phyloP scores from a whole-genome alignment of 257 asterid genomes.

The Nemophila menziesii region DNA sequence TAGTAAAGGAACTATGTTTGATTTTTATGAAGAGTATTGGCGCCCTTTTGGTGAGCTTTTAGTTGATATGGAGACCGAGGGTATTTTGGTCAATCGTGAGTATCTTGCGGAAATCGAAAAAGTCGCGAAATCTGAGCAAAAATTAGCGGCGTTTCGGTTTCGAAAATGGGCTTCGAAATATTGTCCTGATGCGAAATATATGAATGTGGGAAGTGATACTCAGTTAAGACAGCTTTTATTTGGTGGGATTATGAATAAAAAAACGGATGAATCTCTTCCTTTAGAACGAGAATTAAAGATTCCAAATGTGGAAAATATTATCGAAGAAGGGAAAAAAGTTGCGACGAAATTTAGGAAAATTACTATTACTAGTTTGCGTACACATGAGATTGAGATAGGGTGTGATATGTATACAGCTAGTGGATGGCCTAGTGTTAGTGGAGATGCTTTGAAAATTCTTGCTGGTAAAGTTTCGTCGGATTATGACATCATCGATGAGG shows the following conservation, averaged over 20 bases:
- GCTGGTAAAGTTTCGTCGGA: conserved; percentile 82
- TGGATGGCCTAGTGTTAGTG: conserved; percentile 97
- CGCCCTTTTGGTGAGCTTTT: conserved; percentile 95
- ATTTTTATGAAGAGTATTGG: conserved; percentile 57
- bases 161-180: conserved; percentile 87
- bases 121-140: conserved; percentile 79
- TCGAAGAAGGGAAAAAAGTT: conserved; percentile 87
- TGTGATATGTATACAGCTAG: conserved; percentile 72
- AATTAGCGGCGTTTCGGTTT: conserved; percentile 69
- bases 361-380: conserved; percentile 39
- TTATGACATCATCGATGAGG: conserved; percentile 42
- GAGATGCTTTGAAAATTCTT: conserved; percentile 65
- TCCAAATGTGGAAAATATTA: conserved; percentile 62
- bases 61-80: conserved; percentile 85
- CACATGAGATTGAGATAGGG: conserved; percentile 33
- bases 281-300: conserved; percentile 54
- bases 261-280: conserved; percentile 54
- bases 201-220: conserved; percentile 94
- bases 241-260: conserved; percentile 80
- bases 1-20: conserved; percentile 63
- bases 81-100: conserved; percentile 82
- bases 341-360: conserved; percentile 70
- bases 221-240: conserved; percentile 86
- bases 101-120: conserved; percentile 86
- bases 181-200: conserved; percentile 71